Percentiles rank a stretch among this genome's conserved stretches.
phyloP scores from a whole-genome alignment of 768 basidiomycete genomes.

The Lactarius vividus region DNA sequence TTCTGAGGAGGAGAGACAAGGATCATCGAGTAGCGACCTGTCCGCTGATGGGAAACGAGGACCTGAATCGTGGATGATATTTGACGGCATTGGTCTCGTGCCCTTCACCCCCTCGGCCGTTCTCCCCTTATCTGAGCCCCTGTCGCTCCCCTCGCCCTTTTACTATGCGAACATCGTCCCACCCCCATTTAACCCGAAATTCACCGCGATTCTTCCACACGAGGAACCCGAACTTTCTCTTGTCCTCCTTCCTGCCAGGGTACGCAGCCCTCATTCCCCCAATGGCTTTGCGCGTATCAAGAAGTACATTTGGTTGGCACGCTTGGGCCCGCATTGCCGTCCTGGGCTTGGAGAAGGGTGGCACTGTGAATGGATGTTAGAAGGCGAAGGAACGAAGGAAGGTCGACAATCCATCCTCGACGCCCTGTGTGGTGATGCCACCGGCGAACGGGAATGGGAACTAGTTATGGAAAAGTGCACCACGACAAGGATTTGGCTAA shows the following conservation, averaged over 20 bases:
- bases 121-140: constrained; percentile 52
- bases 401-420: constrained; percentile 56
- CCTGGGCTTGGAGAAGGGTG: constrained; percentile 61
- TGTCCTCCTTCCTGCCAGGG: constrained; percentile 42
- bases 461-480: constrained; percentile 61
- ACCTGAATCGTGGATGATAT: constrained; percentile 67
- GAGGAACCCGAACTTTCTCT: constrained; percentile 44
- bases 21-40: constrained; percentile 22
- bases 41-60: constrained; percentile 25
- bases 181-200: constrained; percentile 33
- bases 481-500: constrained; percentile 60
- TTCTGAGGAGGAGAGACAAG: constrained; percentile 31
- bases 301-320: constrained; percentile 66
- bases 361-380: constrained; percentile 77
- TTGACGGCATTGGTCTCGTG: constrained; percentile 58
- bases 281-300: constrained; percentile 57
- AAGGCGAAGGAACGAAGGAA: constrained; percentile 72
- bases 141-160: constrained; percentile 69
- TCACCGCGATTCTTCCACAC: constrained; percentile 34
- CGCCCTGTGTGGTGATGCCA: constrained; percentile 43
- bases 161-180: constrained; percentile 71
- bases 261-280: constrained; percentile 60
- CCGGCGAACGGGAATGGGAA: constrained; percentile 44
- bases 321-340: constrained; percentile 35
- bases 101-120: constrained; percentile 58